phyloP scores from a whole-genome alignment of 306 rosid species.

The Elaeagnus macrophylla region DNA sequence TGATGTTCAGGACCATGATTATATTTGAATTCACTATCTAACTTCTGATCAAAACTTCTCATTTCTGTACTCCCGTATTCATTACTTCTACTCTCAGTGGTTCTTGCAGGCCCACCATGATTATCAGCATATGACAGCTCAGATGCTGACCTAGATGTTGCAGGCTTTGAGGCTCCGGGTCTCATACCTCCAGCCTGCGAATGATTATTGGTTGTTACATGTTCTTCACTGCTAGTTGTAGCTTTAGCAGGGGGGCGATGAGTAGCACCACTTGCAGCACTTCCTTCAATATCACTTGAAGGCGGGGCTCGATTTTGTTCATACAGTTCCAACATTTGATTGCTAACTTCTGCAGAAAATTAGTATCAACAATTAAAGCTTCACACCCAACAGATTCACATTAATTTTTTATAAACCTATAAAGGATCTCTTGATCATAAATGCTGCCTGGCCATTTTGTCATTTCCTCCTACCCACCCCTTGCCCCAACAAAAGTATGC shows the following conservation, averaged over 20 bases:
- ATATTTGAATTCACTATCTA: constrained; percentile 48
- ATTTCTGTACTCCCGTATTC: constrained; percentile 55
- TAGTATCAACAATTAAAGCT: constrained; percentile 20
- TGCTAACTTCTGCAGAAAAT: constrained; percentile 83
- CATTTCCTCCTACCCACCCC: no score
- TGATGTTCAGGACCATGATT: constrained; percentile 30
- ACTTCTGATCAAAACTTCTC: constrained; percentile 34
- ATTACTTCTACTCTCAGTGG: constrained; percentile 39
- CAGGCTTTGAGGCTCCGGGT: constrained; percentile 44
- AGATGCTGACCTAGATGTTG: constrained; percentile 38
- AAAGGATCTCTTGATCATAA: background rate
- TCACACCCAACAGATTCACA: background rate
- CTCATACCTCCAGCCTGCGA: constrained; percentile 51
- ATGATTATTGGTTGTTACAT: constrained; percentile 39
- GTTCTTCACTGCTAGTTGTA: constrained; percentile 55
- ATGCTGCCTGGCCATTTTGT: background rate
- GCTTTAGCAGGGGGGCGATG: constrained; percentile 36
- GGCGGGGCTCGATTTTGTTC: constrained; percentile 78
- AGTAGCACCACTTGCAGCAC: constrained; percentile 42
- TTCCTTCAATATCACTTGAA: constrained; percentile 66
- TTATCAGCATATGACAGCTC: constrained; percentile 43
- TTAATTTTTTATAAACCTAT: background rate
- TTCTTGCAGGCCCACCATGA: constrained; percentile 38
- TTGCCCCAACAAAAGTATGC: no score
- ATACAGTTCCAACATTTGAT: constrained; percentile 95